phyloP scores from a whole-genome alignment of 192 early-diverging fungal genomes.

The Martensiomyces pterosporus region DNA sequence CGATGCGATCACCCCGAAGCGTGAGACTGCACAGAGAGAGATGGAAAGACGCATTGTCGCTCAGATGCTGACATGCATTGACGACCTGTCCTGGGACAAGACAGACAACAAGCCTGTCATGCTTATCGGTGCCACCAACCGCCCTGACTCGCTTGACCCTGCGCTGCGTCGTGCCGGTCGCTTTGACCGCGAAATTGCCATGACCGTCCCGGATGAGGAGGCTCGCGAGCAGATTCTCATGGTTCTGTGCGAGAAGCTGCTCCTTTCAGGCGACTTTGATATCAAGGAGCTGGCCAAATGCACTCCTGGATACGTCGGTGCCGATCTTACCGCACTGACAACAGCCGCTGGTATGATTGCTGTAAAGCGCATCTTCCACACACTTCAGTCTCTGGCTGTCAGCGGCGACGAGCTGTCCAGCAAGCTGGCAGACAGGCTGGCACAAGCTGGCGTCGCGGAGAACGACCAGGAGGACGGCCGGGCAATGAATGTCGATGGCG shows the following conservation, averaged over 20 bases:
- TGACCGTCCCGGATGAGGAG: conserved; percentile 88
- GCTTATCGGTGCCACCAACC: conserved; percentile 89
- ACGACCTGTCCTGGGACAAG: conserved; percentile 88
- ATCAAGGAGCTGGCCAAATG: conserved; percentile 70
- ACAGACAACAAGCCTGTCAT: conserved; percentile 81
- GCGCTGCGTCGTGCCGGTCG: conserved; percentile 79
- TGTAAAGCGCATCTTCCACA: conserved; percentile 66
- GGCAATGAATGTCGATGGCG: background rate
- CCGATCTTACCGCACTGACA: conserved; percentile 89
- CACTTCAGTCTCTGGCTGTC: conserved; percentile 10
- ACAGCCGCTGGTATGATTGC: conserved; percentile 89
- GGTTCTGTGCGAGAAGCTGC: conserved; percentile 56
- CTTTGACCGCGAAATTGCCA: conserved; percentile 82
- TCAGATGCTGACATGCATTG: conserved; percentile 93
- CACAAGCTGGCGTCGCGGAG: conserved; percentile 1
- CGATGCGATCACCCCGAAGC: conserved; percentile 91
- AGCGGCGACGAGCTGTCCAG: background rate
- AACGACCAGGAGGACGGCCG: conserved; percentile 1
- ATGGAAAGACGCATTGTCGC: conserved; percentile 97
- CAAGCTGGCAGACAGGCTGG: conserved; percentile 3
- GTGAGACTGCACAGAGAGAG: conserved; percentile 73
- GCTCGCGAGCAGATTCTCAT: conserved; percentile 64
- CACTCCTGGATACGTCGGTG: conserved; percentile 98
- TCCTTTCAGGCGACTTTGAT: conserved; percentile 80
- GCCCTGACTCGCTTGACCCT: conserved; percentile 81